These are phyloP conservation scores for Poa pratensis DNA, from an alignment of 176 grass and related monocot genomes.

Conservation along the genomic window DNA sequence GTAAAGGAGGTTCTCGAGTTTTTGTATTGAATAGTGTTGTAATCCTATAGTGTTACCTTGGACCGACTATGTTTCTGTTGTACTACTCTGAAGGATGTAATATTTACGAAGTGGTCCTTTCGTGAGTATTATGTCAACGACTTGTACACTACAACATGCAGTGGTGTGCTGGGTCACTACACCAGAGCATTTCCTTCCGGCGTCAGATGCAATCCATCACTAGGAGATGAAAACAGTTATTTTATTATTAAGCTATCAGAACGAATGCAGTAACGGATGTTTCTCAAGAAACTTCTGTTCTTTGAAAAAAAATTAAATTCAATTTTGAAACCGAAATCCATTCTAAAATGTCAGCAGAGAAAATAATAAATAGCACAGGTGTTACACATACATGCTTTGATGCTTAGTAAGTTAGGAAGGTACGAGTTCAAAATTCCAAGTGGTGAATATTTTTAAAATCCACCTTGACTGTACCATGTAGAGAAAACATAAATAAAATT, in stretches of 20 bases:
- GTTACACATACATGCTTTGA: background rate
- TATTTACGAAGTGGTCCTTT: no score
- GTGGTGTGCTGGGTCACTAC: no score
- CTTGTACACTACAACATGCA: no score
- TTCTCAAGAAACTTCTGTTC: background rate
- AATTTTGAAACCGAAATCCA: background rate
- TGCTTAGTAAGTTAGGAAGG: background rate
- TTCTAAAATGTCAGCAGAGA: no score
- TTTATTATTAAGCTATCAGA: background rate
- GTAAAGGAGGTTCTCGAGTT: no score
- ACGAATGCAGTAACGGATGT: background rate
- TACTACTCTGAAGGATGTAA: no score
- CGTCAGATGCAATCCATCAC: conserved; percentile 87
- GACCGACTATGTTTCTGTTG: no score
- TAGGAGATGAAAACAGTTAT: conserved; percentile 38
- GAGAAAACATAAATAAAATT: background rate
- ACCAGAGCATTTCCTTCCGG: conserved; percentile 71
- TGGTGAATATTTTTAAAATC: background rate
- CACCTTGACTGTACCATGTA: background rate
- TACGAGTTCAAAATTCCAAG: background rate
- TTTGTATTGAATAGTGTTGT: no score
- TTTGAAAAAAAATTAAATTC: background rate
- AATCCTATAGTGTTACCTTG: no score
- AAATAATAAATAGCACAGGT: background rate
- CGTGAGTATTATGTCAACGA: no score